Evolutionary conservation across 345 rosid species (phyloP).

Genomic region (Salix udensis): DNA sequence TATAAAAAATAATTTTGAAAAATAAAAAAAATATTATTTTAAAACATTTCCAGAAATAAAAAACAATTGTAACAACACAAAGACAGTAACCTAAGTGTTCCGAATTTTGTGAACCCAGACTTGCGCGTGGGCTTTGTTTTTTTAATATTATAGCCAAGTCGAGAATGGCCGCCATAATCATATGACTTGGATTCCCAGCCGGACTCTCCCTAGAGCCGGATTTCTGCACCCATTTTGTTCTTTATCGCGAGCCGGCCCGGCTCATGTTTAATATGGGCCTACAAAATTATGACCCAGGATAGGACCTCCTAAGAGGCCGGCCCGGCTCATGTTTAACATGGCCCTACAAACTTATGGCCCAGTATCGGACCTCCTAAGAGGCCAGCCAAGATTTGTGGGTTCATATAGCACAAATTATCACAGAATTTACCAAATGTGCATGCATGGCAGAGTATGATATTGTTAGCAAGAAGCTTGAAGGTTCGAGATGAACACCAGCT

Average conservation of each 20-base stretch:
- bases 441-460: neutral
- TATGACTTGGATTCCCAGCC: neutral
- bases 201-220: neutral
- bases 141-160: too few species aligned
- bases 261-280: neutral
- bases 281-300: neutral
- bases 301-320: neutral
- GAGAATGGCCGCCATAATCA: too few species aligned
- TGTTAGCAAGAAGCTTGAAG: neutral
- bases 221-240: neutral
- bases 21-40: too few species aligned
- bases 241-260: neutral
- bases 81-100: too few species aligned
- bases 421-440: too few species aligned
- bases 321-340: accelerated
- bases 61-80: too few species aligned
- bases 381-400: neutral
- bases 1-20: too few species aligned
- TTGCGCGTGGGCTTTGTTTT: too few species aligned
- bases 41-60: too few species aligned
- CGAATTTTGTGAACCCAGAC: too few species aligned
- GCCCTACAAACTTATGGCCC: neutral
- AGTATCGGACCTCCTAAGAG: neutral
- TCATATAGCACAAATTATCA: neutral
- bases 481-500: neutral